Percentiles rank a stretch among this genome's conserved stretches.
Evolutionary conservation across 176 grass and related monocot species (phyloP).

Genomic region (Miscanthus lutarioriparius): DNA sequence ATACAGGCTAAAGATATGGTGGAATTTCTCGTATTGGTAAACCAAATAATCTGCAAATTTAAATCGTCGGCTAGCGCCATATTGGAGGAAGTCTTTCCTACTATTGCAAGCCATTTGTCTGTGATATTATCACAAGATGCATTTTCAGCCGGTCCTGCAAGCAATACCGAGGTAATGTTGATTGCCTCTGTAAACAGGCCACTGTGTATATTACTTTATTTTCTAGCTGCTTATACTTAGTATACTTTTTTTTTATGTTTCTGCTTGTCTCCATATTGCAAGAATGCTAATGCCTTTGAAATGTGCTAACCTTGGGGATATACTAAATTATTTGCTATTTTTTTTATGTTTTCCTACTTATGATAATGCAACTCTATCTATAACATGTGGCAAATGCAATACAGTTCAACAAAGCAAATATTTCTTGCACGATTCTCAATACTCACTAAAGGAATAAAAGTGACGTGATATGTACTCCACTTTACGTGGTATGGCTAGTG

Average conservation of each 20-base stretch:
- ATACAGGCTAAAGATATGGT: conserved; percentile 93
- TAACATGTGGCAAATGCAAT: neutral
- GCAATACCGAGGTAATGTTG: conserved; percentile 78
- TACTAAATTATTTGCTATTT: conserved; percentile 7
- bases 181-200: conserved; percentile 16
- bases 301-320: conserved; percentile 15
- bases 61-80: conserved; percentile 61
- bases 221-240: conserved; percentile 8
- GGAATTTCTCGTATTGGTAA: conserved; percentile 82
- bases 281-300: conserved; percentile 22
- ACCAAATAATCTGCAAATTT: conserved; percentile 96
- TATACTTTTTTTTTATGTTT: conserved; percentile 27
- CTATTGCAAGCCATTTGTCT: conserved; percentile 72
- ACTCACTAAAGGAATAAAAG: conserved; percentile 4
- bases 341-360: conserved; percentile 6
- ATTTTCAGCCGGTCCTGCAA: conserved; percentile 57
- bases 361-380: neutral
- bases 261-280: neutral
- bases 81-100: conserved; percentile 83
- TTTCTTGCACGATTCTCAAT: neutral
- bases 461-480: neutral
- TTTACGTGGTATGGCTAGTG: neutral
- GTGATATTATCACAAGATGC: conserved; percentile 77
- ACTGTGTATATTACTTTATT: neutral
- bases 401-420: neutral